These are phyloP conservation scores for Pinguiococcus pyrenoidosus DNA, from an alignment of 108 stramenopile genomes.

Conservation along the genomic window DNA sequence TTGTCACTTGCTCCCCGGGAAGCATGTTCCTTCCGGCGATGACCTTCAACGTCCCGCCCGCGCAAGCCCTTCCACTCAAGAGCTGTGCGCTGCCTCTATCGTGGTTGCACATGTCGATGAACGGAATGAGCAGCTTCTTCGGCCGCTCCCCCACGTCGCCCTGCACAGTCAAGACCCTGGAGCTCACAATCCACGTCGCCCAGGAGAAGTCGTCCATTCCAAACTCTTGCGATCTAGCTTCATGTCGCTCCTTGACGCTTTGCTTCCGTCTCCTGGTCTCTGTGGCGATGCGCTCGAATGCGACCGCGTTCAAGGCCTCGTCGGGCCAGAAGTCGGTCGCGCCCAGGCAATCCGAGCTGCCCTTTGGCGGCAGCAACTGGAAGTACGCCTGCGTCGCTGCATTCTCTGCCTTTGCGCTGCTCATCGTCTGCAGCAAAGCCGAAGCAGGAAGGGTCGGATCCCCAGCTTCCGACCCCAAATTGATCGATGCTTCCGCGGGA, in stretches of 20 bases:
- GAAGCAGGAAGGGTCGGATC: constrained; percentile 55
- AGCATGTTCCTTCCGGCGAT: constrained; percentile 53
- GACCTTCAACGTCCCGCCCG: constrained; percentile 52
- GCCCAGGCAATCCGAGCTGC: constrained; percentile 44
- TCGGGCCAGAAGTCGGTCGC: constrained; percentile 43
- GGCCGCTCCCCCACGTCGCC: constrained; percentile 31
- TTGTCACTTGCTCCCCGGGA: constrained; percentile 53
- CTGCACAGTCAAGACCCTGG: constrained; percentile 53
- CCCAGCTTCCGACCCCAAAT: constrained; percentile 48
- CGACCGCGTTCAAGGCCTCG: constrained; percentile 47
- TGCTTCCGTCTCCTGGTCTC: constrained; percentile 42
- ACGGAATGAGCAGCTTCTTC: constrained; percentile 52
- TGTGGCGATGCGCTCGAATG: constrained; percentile 41
- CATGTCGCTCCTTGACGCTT: constrained; percentile 41
- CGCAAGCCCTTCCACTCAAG: constrained; percentile 49
- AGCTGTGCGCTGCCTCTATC: constrained; percentile 51
- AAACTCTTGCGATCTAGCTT: not conserved
- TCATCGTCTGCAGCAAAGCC: constrained; percentile 26
- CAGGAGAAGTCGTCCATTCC: not conserved
- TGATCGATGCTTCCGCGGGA: constrained; percentile 53
- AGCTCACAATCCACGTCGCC: constrained; percentile 54
- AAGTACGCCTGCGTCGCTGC: constrained; percentile 32
- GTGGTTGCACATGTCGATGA: constrained; percentile 69
- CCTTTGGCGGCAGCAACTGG: constrained; percentile 45
- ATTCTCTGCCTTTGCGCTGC: not conserved